Base-by-base conservation (phyloP, 257 asterid genomes). In the Przewalskia tangutica region DNA sequence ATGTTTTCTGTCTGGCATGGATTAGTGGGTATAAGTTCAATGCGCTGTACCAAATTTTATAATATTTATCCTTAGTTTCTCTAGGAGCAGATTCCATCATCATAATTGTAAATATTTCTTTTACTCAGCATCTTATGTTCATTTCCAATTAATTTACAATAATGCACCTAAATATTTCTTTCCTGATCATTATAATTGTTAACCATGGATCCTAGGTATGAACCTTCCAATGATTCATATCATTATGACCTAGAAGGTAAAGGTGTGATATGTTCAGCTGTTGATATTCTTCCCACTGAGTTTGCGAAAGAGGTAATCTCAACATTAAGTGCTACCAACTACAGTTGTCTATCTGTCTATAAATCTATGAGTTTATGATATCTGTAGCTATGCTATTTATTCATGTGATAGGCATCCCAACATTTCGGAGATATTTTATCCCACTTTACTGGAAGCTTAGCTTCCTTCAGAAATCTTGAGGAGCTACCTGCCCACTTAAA, bases 211-310 rank as follows among this genome's bases (percentile, higher is more conserved):
- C 81, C 71, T 77, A 95, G 99, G 90, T 95, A 92, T 83, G 92
- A 95, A 88, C 95, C 97, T 6, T 48, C 80, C 82, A 89, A 90
- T 66, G 85, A 90, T 82, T 90, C 97, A 4, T 93, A 90, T 88
- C 97, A 94, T 88, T 85, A 75, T 77, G 91, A 91, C 89, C 88
- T 93, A 93, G 99, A 91, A 76, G 98, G 97, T 56, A 81, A 83
- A 62, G 99, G 99, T 84, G 83, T 96, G 84, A 80, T 96, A 63
- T 96, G 92, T 82, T 94, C 97, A 40, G 97, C 98, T 82, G 94
- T 96, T 18, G 99, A 96, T 89, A 94, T 94, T 88, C 99, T 96
- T 78, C 99, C 99, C 0, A 96, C 99, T 0, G 97, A 96, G 89
- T 91, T 92, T 82, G 99, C 99, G 3, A 91, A 91, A 89, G 99